Conservation (phyloP, 768 basidiomycete species). For the Suillus variegatus region DNA sequence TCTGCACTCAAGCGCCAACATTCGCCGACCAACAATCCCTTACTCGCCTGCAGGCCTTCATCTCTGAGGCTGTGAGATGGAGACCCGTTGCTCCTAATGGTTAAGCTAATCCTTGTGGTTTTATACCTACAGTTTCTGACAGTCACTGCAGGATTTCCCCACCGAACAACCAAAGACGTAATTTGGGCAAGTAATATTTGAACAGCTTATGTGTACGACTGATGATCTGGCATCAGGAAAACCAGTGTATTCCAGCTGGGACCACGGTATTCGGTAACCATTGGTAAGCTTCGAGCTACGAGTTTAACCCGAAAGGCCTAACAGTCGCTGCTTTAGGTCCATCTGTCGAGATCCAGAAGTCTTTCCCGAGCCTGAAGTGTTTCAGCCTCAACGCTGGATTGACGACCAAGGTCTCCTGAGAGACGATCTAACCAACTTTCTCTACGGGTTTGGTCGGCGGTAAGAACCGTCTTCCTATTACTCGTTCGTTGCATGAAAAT, state of each 20-base stretch:
- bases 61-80: conserved; percentile 2
- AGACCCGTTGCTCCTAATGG: neutral
- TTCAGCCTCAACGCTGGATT: neutral
- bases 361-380: neutral
- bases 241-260: conserved; percentile 6
- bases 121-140: neutral
- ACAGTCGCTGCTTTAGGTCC: neutral
- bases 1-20: neutral
- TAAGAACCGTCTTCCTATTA: conserved; percentile 25
- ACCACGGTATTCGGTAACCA: conserved; percentile 21
- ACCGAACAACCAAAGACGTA: neutral
- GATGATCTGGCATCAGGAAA: conserved; percentile 18
- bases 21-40: neutral
- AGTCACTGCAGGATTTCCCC: neutral
- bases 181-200: neutral
- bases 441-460: conserved; percentile 53
- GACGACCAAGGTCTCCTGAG: neutral
- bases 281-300: conserved; percentile 10
- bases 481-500: neutral
- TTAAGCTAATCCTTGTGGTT: neutral
- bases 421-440: conserved; percentile 46
- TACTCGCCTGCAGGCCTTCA: neutral
- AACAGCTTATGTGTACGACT: neutral
- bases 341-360: neutral
- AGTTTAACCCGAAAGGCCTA: neutral